Conservation (phyloP, 2,329 filamentous ascomycete species). For the Talaromyces marneffei region DNA sequence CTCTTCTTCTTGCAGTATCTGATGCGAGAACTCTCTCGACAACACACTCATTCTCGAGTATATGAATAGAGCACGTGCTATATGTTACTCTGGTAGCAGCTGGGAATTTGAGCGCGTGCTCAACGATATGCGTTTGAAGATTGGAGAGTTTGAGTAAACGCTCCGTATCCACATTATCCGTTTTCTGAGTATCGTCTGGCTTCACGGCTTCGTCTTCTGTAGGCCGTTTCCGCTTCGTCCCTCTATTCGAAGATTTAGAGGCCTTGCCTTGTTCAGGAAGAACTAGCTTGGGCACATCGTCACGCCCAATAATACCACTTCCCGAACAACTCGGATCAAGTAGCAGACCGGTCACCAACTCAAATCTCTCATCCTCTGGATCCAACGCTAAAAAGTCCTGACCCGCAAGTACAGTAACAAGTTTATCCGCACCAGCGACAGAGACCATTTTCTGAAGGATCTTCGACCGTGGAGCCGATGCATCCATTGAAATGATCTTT, state of each 20-base stretch:
- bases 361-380: slow-evolving; percentile 56
- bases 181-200: slow-evolving; percentile 33
- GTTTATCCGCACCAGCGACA: slow-evolving; percentile 59
- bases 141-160: slow-evolving; percentile 68
- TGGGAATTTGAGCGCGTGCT: slow-evolving; percentile 79
- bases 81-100: slow-evolving; percentile 73
- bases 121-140: slow-evolving; percentile 75
- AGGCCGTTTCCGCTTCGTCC: slow-evolving; percentile 43
- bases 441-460: slow-evolving; percentile 81
- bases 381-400: slow-evolving; percentile 79
- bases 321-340: slow-evolving; percentile 94
- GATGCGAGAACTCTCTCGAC: slow-evolving; percentile 67
- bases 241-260: slow-evolving; percentile 14
- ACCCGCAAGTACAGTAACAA: slow-evolving; percentile 66
- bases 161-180: slow-evolving; percentile 49
- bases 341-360: slow-evolving; percentile 70
- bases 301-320: slow-evolving; percentile 85
- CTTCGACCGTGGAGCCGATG: slow-evolving; percentile 52
- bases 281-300: slow-evolving; percentile 66
- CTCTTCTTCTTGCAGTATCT: slow-evolving; percentile 56
- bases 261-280: slow-evolving; percentile 43
- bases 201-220: slow-evolving; percentile 21
- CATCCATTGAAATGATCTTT: slow-evolving; percentile 49
- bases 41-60: slow-evolving; percentile 82
- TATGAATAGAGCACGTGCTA: slow-evolving; percentile 86